A percentile compares a stretch with the other conserved stretches of the same genome.
phyloP scores from a whole-genome alignment of 1,284 basidiomycete genomes.

The Crucibulum cyathiforme region DNA sequence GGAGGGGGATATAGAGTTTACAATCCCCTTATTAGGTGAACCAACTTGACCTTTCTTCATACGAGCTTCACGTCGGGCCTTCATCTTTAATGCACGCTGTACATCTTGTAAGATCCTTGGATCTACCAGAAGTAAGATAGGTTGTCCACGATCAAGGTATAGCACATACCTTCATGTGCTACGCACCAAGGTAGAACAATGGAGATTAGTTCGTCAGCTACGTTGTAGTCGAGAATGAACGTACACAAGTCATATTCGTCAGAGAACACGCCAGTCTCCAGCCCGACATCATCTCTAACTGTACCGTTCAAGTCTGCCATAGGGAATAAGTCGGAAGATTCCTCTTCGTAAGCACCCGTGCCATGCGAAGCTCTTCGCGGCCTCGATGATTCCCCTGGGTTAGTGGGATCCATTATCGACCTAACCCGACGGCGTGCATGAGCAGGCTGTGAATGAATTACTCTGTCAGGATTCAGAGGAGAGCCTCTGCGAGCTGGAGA shows the following conservation, averaged over 20 bases:
- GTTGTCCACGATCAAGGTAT: constrained; percentile 6
- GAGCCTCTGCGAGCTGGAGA: constrained; percentile 35
- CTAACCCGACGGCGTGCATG: constrained; percentile 30
- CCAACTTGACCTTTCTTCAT: constrained; percentile 42
- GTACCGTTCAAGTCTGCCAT: too few species aligned
- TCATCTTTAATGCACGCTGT: constrained; percentile 70
- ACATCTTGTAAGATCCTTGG: constrained; percentile 77
- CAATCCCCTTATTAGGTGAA: constrained; percentile 26
- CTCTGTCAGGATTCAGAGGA: constrained; percentile 37
- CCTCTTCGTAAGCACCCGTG: too few species aligned
- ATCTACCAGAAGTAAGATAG: constrained; percentile 47
- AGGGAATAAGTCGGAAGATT: too few species aligned
- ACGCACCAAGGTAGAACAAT: constrained; percentile 5
- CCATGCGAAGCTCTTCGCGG: too few species aligned
- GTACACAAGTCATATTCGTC: constrained; percentile 77
- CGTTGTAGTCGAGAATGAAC: background rate
- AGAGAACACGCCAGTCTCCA: constrained; percentile 28
- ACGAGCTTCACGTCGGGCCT: constrained; percentile 74
- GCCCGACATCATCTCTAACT: constrained; percentile 8
- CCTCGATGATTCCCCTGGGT: constrained; percentile 16
- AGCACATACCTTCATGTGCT: constrained; percentile 71
- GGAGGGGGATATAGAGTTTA: constrained; percentile 19
- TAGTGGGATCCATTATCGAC: constrained; percentile 23
- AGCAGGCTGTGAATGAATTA: constrained; percentile 8
- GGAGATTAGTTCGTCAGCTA: background rate